Evolutionary conservation across 805 yeast species (phyloP), one percentile per base, ranked within the genome.

Genomic region (Monosporozyma solicola): DNA sequence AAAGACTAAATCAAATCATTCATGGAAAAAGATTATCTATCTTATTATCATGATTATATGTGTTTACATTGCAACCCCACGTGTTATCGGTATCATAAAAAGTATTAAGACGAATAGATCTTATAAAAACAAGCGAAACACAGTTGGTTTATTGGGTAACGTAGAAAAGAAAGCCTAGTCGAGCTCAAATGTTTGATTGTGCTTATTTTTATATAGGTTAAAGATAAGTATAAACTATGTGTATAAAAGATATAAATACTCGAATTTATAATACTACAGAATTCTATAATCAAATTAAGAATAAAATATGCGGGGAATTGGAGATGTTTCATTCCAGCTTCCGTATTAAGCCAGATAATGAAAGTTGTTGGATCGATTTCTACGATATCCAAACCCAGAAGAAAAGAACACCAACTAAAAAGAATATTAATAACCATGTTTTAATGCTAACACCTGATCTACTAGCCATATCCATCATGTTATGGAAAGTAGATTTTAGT

Each of bases 381-480:
- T 45, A 51, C 15, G 56, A 54, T 27, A 73, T 62, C 79, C 80
- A 75, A 5, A 78, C 79, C 68, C 74, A 68, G 57, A 78, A 73
- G 65, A 80, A 80, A 58, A 80, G 69, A 39, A 82, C 55, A 47
- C 75, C 71, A 2, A 83, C 69, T 50, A 82, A 63, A 29, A 69
- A 72, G 56, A 78, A 75, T 49, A 80, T 74, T 1, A 67, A 51
- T 2, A 80, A 68, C 91, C 91, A 84, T 6, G 77, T 73, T 54
- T 79, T 77, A 74, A 85, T 73, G 54, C 85, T 73, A n/a, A 84
- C 76, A 10, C 87, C 84, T 10, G 84, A 75, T 57, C 72, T 74
- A 57, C 79, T 77, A 3, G 87, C 87, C 80, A 85, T 81, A 2
- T 73, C 68, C 68, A 80, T 68, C 87, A 84, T 80, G 43, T 78